Percentiles rank a stretch among this genome's conserved stretches.
Evolutionary conservation across 768 basidiomycete genomes (phyloP).

Genomic region (Russula compacta): DNA sequence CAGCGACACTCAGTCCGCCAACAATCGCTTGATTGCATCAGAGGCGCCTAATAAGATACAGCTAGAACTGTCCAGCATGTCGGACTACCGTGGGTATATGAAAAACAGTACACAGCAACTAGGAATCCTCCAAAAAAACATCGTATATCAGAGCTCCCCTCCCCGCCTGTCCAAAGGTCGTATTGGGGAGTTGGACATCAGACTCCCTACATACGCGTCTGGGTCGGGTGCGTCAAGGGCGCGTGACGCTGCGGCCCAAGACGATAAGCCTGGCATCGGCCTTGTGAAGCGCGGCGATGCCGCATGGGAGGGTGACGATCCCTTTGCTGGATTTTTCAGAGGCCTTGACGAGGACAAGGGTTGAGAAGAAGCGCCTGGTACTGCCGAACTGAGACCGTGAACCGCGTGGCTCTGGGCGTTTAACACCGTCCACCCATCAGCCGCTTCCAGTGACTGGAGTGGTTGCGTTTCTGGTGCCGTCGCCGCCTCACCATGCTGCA

Average conservation of each 20-base stretch:
- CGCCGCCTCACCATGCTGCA: constrained; percentile 37
- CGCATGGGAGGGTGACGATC: constrained; percentile 22
- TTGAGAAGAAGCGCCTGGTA: constrained; percentile 21
- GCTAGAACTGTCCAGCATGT: background rate
- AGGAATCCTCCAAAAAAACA: background rate
- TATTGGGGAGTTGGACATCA: background rate
- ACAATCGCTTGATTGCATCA: background rate
- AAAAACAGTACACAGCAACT: background rate
- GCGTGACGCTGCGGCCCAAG: constrained; percentile 28
- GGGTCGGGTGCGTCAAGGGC: constrained; percentile 20
- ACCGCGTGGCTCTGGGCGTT: constrained; percentile 28
- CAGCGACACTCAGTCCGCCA: background rate
- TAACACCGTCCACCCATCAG: constrained; percentile 25
- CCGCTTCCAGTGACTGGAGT: constrained; percentile 1
- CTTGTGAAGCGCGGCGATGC: constrained; percentile 22
- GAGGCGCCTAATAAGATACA: background rate
- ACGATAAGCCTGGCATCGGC: constrained; percentile 29
- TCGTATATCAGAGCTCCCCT: background rate
- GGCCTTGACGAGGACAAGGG: background rate
- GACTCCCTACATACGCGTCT: constrained; percentile 13
- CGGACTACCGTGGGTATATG: background rate
- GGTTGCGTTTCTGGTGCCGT: background rate
- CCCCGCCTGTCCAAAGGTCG: background rate
- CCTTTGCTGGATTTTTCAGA: constrained; percentile 7
- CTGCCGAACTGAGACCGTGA: constrained; percentile 25